These are phyloP conservation scores for Schoenoplectus tabernaemontani DNA, from an alignment of 202 grass and related monocot genomes.

Conservation along the genomic window DNA sequence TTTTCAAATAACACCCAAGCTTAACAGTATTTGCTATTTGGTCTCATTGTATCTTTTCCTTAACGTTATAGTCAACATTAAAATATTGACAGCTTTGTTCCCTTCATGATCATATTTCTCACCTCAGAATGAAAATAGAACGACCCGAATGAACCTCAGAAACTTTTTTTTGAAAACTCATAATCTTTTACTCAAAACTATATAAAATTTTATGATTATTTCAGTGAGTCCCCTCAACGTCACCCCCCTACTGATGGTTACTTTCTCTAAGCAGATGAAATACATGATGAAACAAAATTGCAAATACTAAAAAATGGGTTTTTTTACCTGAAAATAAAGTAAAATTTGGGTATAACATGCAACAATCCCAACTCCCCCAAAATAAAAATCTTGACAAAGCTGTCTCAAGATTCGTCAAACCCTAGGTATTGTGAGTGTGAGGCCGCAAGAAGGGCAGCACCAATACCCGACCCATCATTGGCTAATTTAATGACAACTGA, in stretches of 20 bases:
- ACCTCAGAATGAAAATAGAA: too few relatives aligned
- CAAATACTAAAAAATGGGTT: conserved; percentile 1
- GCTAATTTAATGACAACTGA: conserved; percentile 72
- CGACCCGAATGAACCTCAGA: too few relatives aligned
- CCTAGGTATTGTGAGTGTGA: conserved; percentile 74
- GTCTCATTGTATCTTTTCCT: background rate
- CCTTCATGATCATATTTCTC: too few relatives aligned
- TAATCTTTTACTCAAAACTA: background rate
- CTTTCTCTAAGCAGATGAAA: background rate
- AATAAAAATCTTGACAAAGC: conserved; percentile 9
- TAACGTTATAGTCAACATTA: too few relatives aligned
- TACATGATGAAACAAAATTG: conserved; percentile 17
- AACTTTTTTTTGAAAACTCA: too few relatives aligned
- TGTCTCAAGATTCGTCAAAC: conserved; percentile 28
- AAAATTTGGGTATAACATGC: conserved; percentile 9
- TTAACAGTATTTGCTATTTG: background rate
- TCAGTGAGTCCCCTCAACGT: background rate
- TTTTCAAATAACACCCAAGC: conserved; percentile 1
- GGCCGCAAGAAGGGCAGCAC: conserved; percentile 76
- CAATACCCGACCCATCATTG: conserved; percentile 85
- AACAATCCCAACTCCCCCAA: conserved; percentile 3
- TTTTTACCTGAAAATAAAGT: conserved; percentile 14
- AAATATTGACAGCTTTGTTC: background rate
- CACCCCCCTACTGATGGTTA: background rate
- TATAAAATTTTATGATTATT: background rate